phyloP scores from a whole-genome alignment of 2,329 filamentous ascomycete genomes.

The Sporothrix humicola region DNA sequence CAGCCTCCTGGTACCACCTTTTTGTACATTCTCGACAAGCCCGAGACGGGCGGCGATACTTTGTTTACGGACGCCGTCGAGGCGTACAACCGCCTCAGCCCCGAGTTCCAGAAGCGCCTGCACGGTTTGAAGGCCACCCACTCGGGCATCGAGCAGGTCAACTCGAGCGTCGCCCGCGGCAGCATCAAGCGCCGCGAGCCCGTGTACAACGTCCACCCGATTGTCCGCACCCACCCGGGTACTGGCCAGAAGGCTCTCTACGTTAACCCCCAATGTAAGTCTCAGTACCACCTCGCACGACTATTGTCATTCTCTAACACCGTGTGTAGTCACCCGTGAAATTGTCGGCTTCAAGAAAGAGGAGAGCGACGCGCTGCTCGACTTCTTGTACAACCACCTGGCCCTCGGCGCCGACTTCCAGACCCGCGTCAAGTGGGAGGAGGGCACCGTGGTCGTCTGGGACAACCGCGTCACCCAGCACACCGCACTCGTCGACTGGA shows the following conservation, averaged over 20 bases:
- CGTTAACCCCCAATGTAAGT: constrained; percentile 80
- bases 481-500: constrained; percentile 82
- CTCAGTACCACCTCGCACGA: too few species aligned
- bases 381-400: constrained; percentile 79
- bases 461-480: constrained; percentile 83
- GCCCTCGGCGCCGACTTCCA: constrained; percentile 75
- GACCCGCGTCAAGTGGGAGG: constrained; percentile 75
- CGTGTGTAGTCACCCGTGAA: constrained; percentile 70
- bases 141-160: constrained; percentile 80
- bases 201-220: constrained; percentile 73
- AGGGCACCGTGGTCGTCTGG: constrained; percentile 84
- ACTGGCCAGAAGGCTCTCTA: constrained; percentile 85
- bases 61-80: constrained; percentile 79
- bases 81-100: constrained; percentile 78
- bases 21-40: constrained; percentile 83
- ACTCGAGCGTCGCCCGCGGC: constrained; percentile 68
- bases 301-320: too few species aligned
- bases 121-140: constrained; percentile 83
- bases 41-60: constrained; percentile 81
- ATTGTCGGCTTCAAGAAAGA: constrained; percentile 87
- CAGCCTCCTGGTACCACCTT: constrained; percentile 73
- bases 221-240: constrained; percentile 79
- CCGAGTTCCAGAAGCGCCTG: constrained; percentile 74
- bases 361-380: constrained; percentile 77
- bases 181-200: constrained; percentile 76